Evolutionary conservation across 306 rosid genomes (phyloP).

Genomic region (Rubus parviflorus): DNA sequence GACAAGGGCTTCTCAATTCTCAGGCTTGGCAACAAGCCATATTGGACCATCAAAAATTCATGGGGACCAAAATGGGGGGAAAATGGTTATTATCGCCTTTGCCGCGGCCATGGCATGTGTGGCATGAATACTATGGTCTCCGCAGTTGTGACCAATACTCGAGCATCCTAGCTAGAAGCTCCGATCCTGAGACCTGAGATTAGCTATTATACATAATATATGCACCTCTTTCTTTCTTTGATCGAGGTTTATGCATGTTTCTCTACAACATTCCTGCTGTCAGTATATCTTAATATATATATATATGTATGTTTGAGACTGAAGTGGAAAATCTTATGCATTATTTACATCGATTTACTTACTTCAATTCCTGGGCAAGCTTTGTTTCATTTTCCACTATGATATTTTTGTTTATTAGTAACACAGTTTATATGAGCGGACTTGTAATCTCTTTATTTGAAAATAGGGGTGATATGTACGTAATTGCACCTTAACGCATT

Average conservation of each 20-base stretch:
- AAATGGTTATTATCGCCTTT: constrained; percentile 60
- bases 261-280: not conserved
- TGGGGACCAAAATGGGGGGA: constrained; percentile 88
- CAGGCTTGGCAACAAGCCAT: constrained; percentile 54
- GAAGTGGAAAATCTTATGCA: not conserved
- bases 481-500: too few species aligned
- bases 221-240: not conserved
- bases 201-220: not conserved
- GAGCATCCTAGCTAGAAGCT: not conserved
- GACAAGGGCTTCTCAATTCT: constrained; percentile 70
- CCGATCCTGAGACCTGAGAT: not conserved
- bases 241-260: not conserved
- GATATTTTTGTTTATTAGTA: too few species aligned
- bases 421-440: too few species aligned
- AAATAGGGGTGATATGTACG: too few species aligned
- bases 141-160: constrained; percentile 48
- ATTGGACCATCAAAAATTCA: constrained; percentile 88
- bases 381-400: too few species aligned
- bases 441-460: too few species aligned
- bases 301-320: not conserved
- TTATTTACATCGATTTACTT: too few species aligned
- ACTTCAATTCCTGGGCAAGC: too few species aligned
- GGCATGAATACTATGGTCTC: constrained; percentile 88
- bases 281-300: too few species aligned
- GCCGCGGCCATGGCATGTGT: constrained; percentile 73